Evolutionary conservation across 371 early-diverging fungal species (phyloP).

Genomic region (Chytridiales sp.): DNA sequence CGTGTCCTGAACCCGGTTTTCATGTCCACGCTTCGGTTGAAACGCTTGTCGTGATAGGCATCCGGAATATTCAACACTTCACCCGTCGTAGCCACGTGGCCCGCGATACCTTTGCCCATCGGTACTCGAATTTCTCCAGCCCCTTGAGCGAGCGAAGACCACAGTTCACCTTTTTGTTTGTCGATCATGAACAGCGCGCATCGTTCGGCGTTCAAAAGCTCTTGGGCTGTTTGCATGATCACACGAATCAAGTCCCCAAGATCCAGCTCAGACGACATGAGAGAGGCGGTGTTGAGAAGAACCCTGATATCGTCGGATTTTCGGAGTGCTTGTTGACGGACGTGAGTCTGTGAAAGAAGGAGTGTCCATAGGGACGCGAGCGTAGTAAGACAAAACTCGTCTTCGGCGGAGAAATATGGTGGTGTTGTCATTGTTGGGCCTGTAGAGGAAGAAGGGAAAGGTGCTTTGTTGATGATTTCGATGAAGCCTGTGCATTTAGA

Average conservation of each 20-base stretch:
- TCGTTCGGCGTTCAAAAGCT: slow-evolving; percentile 50
- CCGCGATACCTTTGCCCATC: slow-evolving; percentile 50
- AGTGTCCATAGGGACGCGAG: slow-evolving; percentile 38
- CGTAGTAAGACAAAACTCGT: slow-evolving; percentile 39
- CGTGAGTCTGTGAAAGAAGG: slow-evolving; percentile 21
- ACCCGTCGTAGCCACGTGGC: slow-evolving; percentile 49
- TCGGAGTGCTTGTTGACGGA: slow-evolving; percentile 12
- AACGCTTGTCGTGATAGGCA: slow-evolving; percentile 51
- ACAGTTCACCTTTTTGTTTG: slow-evolving; percentile 44
- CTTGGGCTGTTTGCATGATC: slow-evolving; percentile 53
- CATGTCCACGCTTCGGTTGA: slow-evolving; percentile 48
- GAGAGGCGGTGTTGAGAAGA: slow-evolving; percentile 43
- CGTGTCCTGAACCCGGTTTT: slow-evolving; percentile 53
- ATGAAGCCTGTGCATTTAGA: slow-evolving; percentile 35
- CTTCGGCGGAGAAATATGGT: slow-evolving; percentile 48
- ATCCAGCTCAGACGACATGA: slow-evolving; percentile 45
- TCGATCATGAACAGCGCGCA: slow-evolving; percentile 52
- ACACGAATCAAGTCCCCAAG: slow-evolving; percentile 44
- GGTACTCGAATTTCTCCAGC: slow-evolving; percentile 50
- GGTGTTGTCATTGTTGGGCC: too few species aligned
- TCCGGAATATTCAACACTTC: slow-evolving; percentile 49
- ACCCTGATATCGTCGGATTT: slow-evolving; percentile 43
- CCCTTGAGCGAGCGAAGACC: slow-evolving; percentile 51
- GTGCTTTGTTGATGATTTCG: slow-evolving; percentile 44
- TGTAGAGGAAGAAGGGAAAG: neutral